A percentile compares a stretch with the other conserved stretches of the same genome.
These are phyloP conservation scores for Pleoardoris graminearum DNA, from an alignment of 2,329 filamentous ascomycete genomes.

Conservation along the genomic window DNA sequence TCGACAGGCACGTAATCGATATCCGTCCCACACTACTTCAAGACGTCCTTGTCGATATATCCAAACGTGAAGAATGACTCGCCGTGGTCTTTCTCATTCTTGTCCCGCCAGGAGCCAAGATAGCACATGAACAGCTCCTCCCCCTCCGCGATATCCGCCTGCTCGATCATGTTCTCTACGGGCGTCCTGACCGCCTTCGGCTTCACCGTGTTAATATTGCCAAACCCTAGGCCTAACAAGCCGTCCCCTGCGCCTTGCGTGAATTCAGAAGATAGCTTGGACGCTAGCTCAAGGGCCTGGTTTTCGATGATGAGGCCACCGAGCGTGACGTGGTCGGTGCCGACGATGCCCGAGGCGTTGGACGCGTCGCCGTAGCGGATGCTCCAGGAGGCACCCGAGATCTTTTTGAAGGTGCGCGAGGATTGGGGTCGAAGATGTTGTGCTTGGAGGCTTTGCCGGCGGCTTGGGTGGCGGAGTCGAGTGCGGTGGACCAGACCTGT, in stretches of 20 bases:
- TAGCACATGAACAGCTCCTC: constrained; percentile 66
- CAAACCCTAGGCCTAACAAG: constrained; percentile 68
- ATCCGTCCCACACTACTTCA: constrained; percentile 57
- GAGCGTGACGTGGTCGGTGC: constrained; percentile 63
- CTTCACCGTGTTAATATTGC: constrained; percentile 65
- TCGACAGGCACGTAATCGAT: constrained; percentile 66
- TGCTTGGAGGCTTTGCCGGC: constrained; percentile 49
- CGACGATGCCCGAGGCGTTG: constrained; percentile 66
- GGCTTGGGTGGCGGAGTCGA: constrained; percentile 46
- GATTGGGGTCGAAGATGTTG: constrained; percentile 63
- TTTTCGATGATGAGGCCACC: constrained; percentile 64
- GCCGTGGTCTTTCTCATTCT: constrained; percentile 47
- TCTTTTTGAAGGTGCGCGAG: constrained; percentile 62
- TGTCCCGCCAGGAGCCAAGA: constrained; percentile 61
- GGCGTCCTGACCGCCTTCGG: constrained; percentile 62
- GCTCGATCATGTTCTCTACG: constrained; percentile 69
- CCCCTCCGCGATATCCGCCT: constrained; percentile 57
- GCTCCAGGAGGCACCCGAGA: constrained; percentile 60
- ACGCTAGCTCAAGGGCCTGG: constrained; percentile 68
- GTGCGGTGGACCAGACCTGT: constrained; percentile 68
- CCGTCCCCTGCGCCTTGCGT: constrained; percentile 62
- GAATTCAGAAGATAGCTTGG: constrained; percentile 62
- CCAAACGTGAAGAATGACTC: constrained; percentile 73
- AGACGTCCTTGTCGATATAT: constrained; percentile 66
- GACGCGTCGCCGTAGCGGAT: constrained; percentile 71